These are phyloP conservation scores for Trametopsis cervina DNA, from an alignment of 768 basidiomycete genomes.

Conservation along the genomic window DNA sequence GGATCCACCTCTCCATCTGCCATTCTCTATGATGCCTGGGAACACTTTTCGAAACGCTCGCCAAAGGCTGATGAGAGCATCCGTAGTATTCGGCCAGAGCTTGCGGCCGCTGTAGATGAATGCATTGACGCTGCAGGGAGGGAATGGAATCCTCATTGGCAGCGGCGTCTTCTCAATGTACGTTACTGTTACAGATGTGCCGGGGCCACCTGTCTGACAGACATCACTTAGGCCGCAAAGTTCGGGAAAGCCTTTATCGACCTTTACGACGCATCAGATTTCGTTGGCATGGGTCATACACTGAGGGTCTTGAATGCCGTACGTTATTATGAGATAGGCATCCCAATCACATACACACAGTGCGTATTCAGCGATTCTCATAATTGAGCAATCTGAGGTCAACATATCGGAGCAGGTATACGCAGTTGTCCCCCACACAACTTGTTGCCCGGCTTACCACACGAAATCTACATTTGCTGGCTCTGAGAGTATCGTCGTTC, in stretches of 20 bases:
- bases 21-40: constrained; percentile 88
- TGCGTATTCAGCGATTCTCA: constrained; percentile 42
- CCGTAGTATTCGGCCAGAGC: constrained; percentile 78
- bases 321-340: constrained; percentile 85
- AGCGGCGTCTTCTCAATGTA: constrained; percentile 78
- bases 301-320: constrained; percentile 94
- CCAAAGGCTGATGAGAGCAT: constrained; percentile 94
- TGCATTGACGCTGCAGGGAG: constrained; percentile 91
- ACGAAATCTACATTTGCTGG: constrained; percentile 85
- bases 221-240: constrained; percentile 80
- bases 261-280: constrained; percentile 86
- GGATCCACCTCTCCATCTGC: constrained; percentile 90
- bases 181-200: constrained; percentile 21
- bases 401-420: too few relatives aligned
- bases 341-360: constrained; percentile 90
- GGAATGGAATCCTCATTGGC: constrained; percentile 90
- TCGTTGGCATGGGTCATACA: constrained; percentile 86
- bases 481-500: constrained; percentile 83
- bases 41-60: constrained; percentile 74
- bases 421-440: constrained; percentile 69
- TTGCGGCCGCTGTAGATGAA: constrained; percentile 81
- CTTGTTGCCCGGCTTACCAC: constrained; percentile 80
- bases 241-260: constrained; percentile 94
- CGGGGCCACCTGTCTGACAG: too few relatives aligned
- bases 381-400: too few relatives aligned